Base-by-base conservation (phyloP, 768 basidiomycete species). In the Clitopilus passeckerianus region DNA sequence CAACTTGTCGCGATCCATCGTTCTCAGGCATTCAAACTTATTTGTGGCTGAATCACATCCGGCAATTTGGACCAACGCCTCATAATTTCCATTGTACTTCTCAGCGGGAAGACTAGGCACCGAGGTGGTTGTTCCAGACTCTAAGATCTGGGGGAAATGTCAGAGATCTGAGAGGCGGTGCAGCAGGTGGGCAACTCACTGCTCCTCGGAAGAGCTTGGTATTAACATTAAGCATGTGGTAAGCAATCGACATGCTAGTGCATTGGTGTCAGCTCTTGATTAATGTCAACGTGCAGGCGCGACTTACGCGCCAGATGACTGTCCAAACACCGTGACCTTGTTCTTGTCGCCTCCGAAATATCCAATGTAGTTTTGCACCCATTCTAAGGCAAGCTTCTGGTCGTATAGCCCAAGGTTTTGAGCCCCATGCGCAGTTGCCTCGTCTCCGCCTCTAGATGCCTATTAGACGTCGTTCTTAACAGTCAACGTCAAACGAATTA, bases 311-410 rank as follows among this genome's bases (percentile, higher is more conserved):
- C 84, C 84, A 8, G 84, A 84, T 43, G 77, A 80, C 61, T 85
- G 76, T n/a, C 84, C 85, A 56, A 79, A 79, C 24, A 80, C 67
- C 1, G 81, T 84, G 1, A 85, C 81, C 62, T 75, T 71, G 22
- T 54, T 64, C 23, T 63, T 61, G 58, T 67, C 65, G 14, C 66
- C 66, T 1, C 88, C 87, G 61, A 89, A 90, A 0, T 68, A 67
- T 15, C 63, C 73, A 46, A 89, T 86, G 63, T 89, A 82, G 22
- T 75, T 68, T 63, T 87, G 83, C 0, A 89, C 78, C 87, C 81
- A 85, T 61, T 74, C 62, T 9, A 83, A 65, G 0, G 80, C 82
- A 30, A 72, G 60, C 15, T 75, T 63, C 63, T 80, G 75, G 61
- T 85, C 82, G 30, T 70, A 73, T 20, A 84, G 69, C 1, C 74